Conservation (phyloP, 164 flowering plant genomes). For the grape (Vitis vinifera) region ASM3070453v1 NC_081818.1:5068001-5068500, state of each 20-base stretch:
- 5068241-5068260: background rate
- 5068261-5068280: background rate
- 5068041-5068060: too few species aligned
- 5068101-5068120: too few species aligned
- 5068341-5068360: too few species aligned
- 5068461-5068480: constrained; percentile 71
- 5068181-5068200: too few species aligned
- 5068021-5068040: too few species aligned
- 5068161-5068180: too few species aligned
- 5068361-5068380: background rate
- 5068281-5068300: background rate
- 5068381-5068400: background rate
- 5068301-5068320: background rate
- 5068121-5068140: too few species aligned
- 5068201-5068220: too few species aligned
- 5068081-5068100: too few species aligned
- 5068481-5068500: constrained; percentile 37
- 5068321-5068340: background rate
- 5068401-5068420: constrained; percentile 9
- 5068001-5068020: too few species aligned
- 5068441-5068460: constrained; percentile 81
- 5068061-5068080: too few species aligned
- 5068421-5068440: constrained; percentile 20
- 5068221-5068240: background rate
- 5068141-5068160: too few species aligned